These are phyloP conservation scores for Angomonas ambiguus DNA, from an alignment of 208 protist species.

Conservation along the genomic window DNA sequence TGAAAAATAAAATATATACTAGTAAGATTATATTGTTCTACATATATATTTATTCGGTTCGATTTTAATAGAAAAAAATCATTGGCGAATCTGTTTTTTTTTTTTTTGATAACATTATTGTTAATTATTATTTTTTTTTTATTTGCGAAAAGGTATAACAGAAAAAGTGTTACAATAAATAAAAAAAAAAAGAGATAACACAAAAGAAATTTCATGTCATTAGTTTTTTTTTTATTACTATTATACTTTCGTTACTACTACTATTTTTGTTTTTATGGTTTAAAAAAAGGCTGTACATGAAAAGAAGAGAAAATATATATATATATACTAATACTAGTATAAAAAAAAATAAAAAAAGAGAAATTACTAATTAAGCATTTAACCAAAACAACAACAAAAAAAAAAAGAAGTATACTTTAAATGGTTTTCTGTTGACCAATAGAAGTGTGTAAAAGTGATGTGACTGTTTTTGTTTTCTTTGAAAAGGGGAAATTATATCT, in stretches of 20 bases:
- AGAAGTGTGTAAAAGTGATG: too few relatives aligned
- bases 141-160: background rate
- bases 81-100: too few relatives aligned
- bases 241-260: slow-evolving; percentile 5
- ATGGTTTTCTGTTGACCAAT: too few relatives aligned
- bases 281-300: too few relatives aligned
- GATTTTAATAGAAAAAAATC: too few relatives aligned
- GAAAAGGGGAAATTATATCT: too few relatives aligned
- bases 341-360: background rate
- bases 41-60: too few relatives aligned
- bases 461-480: too few relatives aligned
- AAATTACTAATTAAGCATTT: background rate
- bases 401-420: slow-evolving; percentile 21
- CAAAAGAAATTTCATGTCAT: slow-evolving; percentile 5
- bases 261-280: slow-evolving; percentile 11
- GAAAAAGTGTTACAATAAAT: slow-evolving; percentile 1
- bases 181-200: slow-evolving; percentile 11
- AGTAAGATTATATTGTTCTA: background rate
- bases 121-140: background rate
- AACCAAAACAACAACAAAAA: slow-evolving; percentile 2
- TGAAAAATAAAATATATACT: background rate
- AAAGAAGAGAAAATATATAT: slow-evolving; percentile 5
- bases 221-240: background rate
- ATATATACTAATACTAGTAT: background rate
- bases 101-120: too few relatives aligned